Base-by-base conservation (phyloP, 805 yeast species). In the Torulaspora franciscae region DNA sequence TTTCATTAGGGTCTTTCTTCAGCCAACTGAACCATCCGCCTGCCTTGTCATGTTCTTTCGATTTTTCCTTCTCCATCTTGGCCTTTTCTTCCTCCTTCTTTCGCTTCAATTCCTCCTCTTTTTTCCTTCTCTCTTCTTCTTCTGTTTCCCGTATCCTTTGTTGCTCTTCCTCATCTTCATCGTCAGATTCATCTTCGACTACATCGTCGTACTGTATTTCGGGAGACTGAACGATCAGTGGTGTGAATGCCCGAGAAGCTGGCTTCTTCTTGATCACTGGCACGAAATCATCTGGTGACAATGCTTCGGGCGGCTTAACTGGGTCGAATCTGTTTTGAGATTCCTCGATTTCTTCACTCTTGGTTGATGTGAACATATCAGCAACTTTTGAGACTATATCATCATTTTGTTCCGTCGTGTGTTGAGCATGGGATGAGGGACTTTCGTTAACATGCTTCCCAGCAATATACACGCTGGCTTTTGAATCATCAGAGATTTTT, bases 11-110 rank as follows among this genome's bases (percentile, higher is more conserved):
- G 36, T 73, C 74, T 72, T 74, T 70, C 65, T 56, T 70, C 47
- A 84, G 66, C 86, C 95, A 85, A 7, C 83, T 73, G 47, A 77
- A 67, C 82, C 83, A 75, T 13, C 76, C 57, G 13, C 50, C 46
- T 2, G 50, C 40, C 14, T 35, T 47, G 11, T 30, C 40, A 23
- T 32, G 40, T 37, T 9, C 46, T 40, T 57, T 52, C 13, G 27
- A 52, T 48, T 49, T 56, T 51, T 35, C 52, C 51, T 45, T 59
- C 47, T 39, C 57, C 49, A 42, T 47, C 45, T 37, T 48, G 25
- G 58, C 50, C 32, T 57, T 55, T 40, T 49, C 51, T 49, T 55
- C 56, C 40, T 45, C 48, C 45, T 25, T 46, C 30, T 50, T 43
- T 46, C 51, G 48, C 38, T 51, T 48, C 28, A 41, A 47, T 26